Percentiles rank a stretch among this genome's conserved stretches.
Conservation (phyloP, 352 stramenopile species). For the Phytophthora brassicae region DNA sequence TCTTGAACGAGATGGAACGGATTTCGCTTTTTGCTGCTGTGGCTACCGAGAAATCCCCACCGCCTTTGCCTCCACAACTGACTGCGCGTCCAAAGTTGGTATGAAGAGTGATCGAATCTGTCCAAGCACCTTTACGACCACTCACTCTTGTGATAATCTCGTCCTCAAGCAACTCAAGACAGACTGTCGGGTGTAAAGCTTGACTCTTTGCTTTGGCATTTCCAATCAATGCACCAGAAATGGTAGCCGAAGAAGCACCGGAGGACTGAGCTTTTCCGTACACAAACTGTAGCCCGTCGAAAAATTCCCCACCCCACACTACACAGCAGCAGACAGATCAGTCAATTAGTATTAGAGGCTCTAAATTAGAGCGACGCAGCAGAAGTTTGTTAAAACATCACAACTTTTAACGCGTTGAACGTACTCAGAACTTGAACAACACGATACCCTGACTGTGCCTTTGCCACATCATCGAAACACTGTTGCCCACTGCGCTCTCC, state of each 20-base stretch:
- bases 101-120: conserved; percentile 52
- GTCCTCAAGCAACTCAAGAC: conserved; percentile 41
- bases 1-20: conserved; percentile 57
- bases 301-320: conserved; percentile 79
- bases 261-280: conserved; percentile 36
- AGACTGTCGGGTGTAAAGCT: conserved; percentile 33
- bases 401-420: conserved; percentile 17
- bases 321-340: conserved; percentile 3
- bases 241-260: not conserved
- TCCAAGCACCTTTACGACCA: conserved; percentile 79
- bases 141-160: conserved; percentile 53
- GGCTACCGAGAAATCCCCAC: conserved; percentile 49
- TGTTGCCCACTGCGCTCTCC: conserved; percentile 29
- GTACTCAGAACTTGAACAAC: conserved; percentile 57
- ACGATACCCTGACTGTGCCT: conserved; percentile 48
- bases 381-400: too few relatives aligned
- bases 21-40: conserved; percentile 44
- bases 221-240: conserved; percentile 46
- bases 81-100: conserved; percentile 71
- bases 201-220: conserved; percentile 42
- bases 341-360: not conserved
- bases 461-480: conserved; percentile 37
- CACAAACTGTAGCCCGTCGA: conserved; percentile 66
- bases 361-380: too few relatives aligned
- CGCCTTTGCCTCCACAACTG: conserved; percentile 59